Evolutionary conservation across 441 rosid species (phyloP), one percentile per base, ranked within the genome.

Genomic region (Mallotus japonicus): DNA sequence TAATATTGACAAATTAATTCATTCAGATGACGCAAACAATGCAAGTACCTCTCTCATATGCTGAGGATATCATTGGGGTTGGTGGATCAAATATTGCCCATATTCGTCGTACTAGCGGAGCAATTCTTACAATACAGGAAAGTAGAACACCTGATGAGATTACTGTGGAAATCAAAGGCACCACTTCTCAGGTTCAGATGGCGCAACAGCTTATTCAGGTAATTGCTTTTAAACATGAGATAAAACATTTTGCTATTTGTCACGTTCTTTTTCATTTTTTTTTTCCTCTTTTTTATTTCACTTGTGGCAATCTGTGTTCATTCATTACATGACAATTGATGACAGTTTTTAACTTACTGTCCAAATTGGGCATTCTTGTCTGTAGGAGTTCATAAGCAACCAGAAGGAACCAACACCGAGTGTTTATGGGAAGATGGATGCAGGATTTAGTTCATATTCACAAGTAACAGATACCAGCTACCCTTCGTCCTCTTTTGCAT

Each of bases 191-290:
- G 70, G 87, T 87, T 72, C 87, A 85, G 79, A 76, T 73, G 78
- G 89, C 91, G 55, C 87, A 81, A 70, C 89, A 78, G 75, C 79
- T 87, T 65, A 84, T 84, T 76, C 88, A 83, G 87, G 91, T 81
- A 73, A 19, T 6, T 64, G 17, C 22, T 34, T 54, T 19, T 20
- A 46, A 73, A 67, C 5, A 13, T 57, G 16, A 66, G 55, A 56
- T 4, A 0, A 2, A 64, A 5, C 1, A 42, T 59, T 24, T 63
- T 53, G 44, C 12, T 6, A 19, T 9, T 49, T 42, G 19, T 44
- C 62, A 24, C 47, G 6, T 34, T 11, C 4, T 15, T 55, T n/a
- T 40, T 17, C 20, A 22, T 37, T 19, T 44, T 24, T 13, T 6
- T 10, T 42, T 15, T 15, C 6, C 20, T n/a, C 55, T 50, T 11